Evolutionary conservation across 805 yeast species (phyloP), one percentile per base, ranked within the genome.

Genomic region (Metschnikowia bowlesiae): DNA sequence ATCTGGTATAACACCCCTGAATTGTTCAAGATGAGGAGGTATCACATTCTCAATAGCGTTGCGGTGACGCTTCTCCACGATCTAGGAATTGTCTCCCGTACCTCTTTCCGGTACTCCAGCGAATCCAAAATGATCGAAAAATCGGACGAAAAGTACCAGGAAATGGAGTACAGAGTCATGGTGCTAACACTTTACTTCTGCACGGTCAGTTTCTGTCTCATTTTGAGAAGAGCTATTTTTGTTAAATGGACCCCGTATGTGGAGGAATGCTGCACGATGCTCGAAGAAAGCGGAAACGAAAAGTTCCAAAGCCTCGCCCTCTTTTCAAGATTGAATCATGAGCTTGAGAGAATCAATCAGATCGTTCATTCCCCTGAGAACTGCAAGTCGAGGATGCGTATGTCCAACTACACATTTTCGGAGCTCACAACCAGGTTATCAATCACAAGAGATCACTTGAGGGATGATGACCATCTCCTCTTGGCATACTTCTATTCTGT

Each of bases 1-100:
- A 65, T 84, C 30, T 90, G 96, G 96, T 89, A 89, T 62, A 87
- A 86, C 56, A 80, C 88, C 4, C 87, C 96, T 0, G 96, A 89
- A 65, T 71, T 87, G 57, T 87, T 87, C 56, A 87, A 83, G 55
- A 87, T 86, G 58, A 80, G 95, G 50, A 79, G 95, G 44, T 83
- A 84, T 55, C 94, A 87, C 62, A 70, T 89, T 47, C 75, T 88
- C 54, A 80, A 82, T 48, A 71, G 80, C 11, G 70, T 88, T 22
- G 82, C 90, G 47, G 80, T 84, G 11, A 74, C 85, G 4, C 72
- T 90, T 66, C 76, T 87, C 1, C 85, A 82, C 58, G 97, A 90
- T 63, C 67, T 90, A 48, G 96, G 96, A 0, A 74, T 89, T 5
- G 80, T 81, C 26, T 80, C 85, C 29, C 62, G 80, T 41, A 75